A percentile compares a stretch with the other conserved stretches of the same genome.
phyloP scores from a whole-genome alignment of 768 basidiomycete species.

The Tylopilus plumbeoviolaceoides region DNA sequence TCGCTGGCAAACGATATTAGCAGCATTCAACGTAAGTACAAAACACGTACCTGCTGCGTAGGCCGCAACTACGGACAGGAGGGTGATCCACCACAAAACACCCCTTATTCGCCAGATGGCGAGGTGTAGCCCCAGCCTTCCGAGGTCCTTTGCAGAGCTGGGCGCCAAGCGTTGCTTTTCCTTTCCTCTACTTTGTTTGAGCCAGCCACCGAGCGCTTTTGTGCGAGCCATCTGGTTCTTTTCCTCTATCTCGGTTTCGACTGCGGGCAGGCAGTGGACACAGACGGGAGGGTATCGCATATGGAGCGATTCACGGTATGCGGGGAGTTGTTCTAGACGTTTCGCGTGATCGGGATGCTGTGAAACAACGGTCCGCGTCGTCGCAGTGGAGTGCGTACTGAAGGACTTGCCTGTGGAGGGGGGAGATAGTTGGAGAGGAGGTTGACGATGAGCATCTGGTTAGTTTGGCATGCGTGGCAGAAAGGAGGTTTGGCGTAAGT shows the following conservation, averaged over 20 bases:
- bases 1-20: conserved; percentile 15
- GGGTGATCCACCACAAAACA: conserved; percentile 53
- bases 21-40: neutral
- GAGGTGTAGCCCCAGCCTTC: conserved; percentile 47
- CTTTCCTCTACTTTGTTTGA: conserved; percentile 64
- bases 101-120: conserved; percentile 70
- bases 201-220: conserved; percentile 68
- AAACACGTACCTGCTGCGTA: conserved; percentile 44
- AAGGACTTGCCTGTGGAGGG: conserved; percentile 55
- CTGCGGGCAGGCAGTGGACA: conserved; percentile 63
- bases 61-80: conserved; percentile 39
- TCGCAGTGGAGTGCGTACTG: neutral
- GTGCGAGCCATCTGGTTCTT: conserved; percentile 82
- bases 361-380: neutral
- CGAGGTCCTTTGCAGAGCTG: conserved; percentile 36
- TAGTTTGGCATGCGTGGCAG: conserved; percentile 88
- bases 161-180: conserved; percentile 50
- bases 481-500: conserved; percentile 58
- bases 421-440: conserved; percentile 89
- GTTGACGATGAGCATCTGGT: conserved; percentile 83
- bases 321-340: conserved; percentile 59
- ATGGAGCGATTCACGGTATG: conserved; percentile 73
- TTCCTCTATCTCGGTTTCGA: conserved; percentile 75
- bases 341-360: conserved; percentile 71
- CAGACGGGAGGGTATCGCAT: conserved; percentile 88